phyloP scores from a whole-genome alignment of 768 basidiomycete genomes.

The Termitomyces sp. region DNA sequence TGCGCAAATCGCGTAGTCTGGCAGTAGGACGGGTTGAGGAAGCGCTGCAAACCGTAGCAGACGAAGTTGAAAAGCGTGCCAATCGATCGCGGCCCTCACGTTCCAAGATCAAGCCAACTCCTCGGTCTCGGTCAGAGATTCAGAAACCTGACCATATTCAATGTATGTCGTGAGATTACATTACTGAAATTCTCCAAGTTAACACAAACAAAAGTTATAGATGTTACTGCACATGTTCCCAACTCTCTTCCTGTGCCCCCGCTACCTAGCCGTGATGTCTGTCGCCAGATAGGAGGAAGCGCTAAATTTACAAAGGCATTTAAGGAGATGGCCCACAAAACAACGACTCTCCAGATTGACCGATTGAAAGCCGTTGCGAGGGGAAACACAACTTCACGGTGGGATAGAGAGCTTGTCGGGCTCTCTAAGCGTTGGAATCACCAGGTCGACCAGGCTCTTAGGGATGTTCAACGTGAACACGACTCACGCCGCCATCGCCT shows the following conservation, averaged over 20 bases:
- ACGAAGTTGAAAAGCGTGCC: neutral
- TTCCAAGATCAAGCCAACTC: neutral
- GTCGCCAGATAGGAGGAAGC: neutral
- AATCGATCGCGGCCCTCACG: neutral
- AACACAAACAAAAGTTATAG: neutral
- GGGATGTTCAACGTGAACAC: neutral
- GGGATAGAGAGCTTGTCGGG: neutral
- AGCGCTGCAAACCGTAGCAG: neutral
- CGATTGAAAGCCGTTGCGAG: slow-evolving; percentile 2
- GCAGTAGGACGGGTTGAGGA: neutral
- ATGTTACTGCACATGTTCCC: neutral
- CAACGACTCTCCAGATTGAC: neutral
- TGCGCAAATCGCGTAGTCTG: neutral
- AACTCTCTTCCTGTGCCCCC: slow-evolving; percentile 4
- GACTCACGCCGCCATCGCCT: neutral
- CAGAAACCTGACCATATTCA: neutral
- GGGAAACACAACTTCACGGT: neutral
- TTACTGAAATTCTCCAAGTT: neutral
- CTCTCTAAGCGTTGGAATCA: slow-evolving; percentile 1
- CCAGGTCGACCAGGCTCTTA: slow-evolving; percentile 4
- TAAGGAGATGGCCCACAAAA: neutral
- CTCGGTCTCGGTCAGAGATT: neutral
- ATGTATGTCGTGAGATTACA: neutral
- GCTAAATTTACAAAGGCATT: neutral
- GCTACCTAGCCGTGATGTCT: slow-evolving; percentile 2